Evolutionary conservation across 352 stramenopile species (phyloP).

Genomic region (Phytophthora palmivora): DNA sequence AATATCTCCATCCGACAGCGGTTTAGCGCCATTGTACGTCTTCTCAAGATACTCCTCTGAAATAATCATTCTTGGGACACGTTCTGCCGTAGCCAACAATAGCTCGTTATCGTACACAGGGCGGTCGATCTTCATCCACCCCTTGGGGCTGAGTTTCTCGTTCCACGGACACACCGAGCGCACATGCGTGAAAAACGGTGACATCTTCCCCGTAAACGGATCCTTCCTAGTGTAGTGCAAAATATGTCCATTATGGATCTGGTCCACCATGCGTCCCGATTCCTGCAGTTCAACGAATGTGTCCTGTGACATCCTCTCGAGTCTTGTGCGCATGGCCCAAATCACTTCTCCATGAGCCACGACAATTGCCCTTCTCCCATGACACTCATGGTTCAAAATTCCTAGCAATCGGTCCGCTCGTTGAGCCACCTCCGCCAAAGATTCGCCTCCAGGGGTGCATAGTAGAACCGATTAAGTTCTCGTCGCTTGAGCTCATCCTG

Average conservation of each 20-base stretch:
- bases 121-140: constrained; percentile 90
- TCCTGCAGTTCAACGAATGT: constrained; percentile 89
- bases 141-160: constrained; percentile 88
- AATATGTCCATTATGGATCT: constrained; percentile 91
- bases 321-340: constrained; percentile 88
- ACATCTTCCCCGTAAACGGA: constrained; percentile 72
- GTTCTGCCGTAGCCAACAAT: constrained; percentile 83
- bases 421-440: constrained; percentile 81
- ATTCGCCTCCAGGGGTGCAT: constrained; percentile 86
- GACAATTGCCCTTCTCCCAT: constrained; percentile 81
- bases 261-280: constrained; percentile 86
- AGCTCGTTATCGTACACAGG: constrained; percentile 91
- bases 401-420: constrained; percentile 81
- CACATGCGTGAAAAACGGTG: constrained; percentile 90
- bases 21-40: constrained; percentile 69
- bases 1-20: constrained; percentile 17
- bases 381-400: constrained; percentile 84
- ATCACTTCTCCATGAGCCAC: constrained; percentile 91
- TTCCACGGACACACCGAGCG: constrained; percentile 92
- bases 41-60: constrained; percentile 90
- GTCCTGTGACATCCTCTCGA: constrained; percentile 90
- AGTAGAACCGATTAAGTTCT: constrained; percentile 90
- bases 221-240: constrained; percentile 87
- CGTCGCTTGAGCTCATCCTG: constrained; percentile 85
- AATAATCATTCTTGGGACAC: constrained; percentile 88